Percentiles rank a stretch among this genome's conserved stretches.
Evolutionary conservation across 2,329 filamentous ascomycete genomes (phyloP).

Genomic region (Alternaria triticina): DNA sequence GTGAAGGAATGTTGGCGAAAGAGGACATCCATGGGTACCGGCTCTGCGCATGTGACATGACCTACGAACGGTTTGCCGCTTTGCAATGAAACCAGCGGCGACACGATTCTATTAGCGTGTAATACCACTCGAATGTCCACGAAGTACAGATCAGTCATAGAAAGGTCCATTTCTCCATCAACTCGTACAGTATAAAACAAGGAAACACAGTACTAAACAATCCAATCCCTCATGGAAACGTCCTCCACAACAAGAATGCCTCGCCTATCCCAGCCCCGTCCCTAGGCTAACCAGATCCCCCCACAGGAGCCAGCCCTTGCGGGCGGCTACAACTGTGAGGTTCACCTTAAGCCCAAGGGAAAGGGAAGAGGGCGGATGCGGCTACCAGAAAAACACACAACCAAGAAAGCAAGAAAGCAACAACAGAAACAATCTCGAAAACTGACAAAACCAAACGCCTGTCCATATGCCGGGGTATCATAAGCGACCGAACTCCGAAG

Average conservation of each 20-base stretch:
- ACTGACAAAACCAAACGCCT: slow-evolving; percentile 11
- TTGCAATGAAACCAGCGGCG: no score
- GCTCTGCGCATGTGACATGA: no score
- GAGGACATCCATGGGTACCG: no score
- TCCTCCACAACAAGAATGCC: neutral
- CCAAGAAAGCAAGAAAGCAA: neutral
- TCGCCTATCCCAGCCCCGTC: slow-evolving; percentile 11
- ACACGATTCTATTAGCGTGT: no score
- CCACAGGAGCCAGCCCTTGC: slow-evolving; percentile 27
- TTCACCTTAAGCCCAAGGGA: slow-evolving; percentile 27
- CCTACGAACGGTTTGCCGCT: no score
- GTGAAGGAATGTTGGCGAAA: no score
- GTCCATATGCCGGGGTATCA: slow-evolving; percentile 28
- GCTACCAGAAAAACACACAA: neutral
- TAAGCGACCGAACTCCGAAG: slow-evolving; percentile 22
- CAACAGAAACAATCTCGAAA: neutral
- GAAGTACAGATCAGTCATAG: neutral
- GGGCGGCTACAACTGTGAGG: slow-evolving; percentile 25
- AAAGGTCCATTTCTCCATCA: slow-evolving; percentile 1
- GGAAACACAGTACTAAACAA: neutral
- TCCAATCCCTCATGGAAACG: neutral
- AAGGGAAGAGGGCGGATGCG: slow-evolving; percentile 2
- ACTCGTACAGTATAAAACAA: slow-evolving; percentile 4
- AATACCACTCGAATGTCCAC: no score
- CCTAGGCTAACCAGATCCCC: slow-evolving; percentile 24